Percentiles rank a stretch among this genome's conserved stretches.
phyloP scores from a whole-genome alignment of 2,329 filamentous ascomycete species.

The Monosporascus sp. region DNA sequence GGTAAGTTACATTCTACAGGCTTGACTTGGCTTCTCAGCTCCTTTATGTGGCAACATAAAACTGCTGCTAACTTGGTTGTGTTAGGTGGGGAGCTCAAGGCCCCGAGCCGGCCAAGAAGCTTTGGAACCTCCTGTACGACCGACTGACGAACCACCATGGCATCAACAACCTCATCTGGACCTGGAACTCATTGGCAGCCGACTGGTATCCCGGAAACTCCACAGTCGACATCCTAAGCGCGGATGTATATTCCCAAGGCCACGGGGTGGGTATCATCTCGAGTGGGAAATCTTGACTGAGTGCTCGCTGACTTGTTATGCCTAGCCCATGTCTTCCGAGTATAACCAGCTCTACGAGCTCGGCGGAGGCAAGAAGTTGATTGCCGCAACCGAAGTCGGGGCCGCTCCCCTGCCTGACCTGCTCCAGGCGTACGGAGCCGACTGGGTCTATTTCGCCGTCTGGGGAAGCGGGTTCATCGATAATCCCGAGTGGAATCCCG shows the following conservation, averaged over 20 bases:
- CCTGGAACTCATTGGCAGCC: constrained; percentile 41
- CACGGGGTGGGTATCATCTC: constrained; percentile 31
- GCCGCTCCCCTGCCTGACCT: constrained; percentile 37
- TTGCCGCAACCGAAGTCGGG: constrained; percentile 42
- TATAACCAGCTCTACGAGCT: constrained; percentile 39
- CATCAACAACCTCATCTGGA: constrained; percentile 44
- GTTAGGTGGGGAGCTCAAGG: constrained; percentile 38
- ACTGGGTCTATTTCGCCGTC: constrained; percentile 44
- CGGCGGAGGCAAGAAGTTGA: constrained; percentile 40
- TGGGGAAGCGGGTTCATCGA: constrained; percentile 41
- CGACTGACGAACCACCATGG: constrained; percentile 37
- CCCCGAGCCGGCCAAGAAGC: constrained; percentile 37
- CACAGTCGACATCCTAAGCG: constrained; percentile 40
- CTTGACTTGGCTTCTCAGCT: not conserved
- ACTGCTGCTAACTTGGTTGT: not conserved
- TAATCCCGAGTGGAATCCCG: constrained; percentile 34
- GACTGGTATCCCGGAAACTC: constrained; percentile 44
- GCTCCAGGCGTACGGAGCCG: constrained; percentile 37
- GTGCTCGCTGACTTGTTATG: constrained; percentile 2
- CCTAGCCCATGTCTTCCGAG: constrained; percentile 34
- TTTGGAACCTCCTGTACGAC: constrained; percentile 38
- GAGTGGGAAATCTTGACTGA: not conserved
- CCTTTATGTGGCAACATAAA: not conserved
- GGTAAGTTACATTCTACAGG: constrained; percentile 23
- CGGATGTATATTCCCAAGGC: constrained; percentile 39